Conservation (phyloP, 1,139 yeast genomes). For the Scheffersomyces insectosa region DNA sequence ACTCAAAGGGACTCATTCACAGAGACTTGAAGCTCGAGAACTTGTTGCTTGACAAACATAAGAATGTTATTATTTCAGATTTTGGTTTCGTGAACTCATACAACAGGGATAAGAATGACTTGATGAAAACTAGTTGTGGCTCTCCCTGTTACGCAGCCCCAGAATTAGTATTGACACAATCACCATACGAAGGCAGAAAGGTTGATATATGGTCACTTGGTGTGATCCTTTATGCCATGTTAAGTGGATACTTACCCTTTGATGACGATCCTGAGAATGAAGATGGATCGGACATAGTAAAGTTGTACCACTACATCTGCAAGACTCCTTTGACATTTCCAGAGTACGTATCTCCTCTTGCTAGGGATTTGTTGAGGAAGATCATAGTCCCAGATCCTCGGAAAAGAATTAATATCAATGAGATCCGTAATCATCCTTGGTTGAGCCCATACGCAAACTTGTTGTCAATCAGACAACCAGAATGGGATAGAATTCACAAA, state of each 20-base stretch:
- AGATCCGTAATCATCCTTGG: constrained; percentile 86
- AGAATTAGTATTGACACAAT: constrained; percentile 84
- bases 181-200: constrained; percentile 89
- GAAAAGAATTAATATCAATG: constrained; percentile 66
- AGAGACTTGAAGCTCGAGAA: constrained; percentile 77
- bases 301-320: constrained; percentile 88
- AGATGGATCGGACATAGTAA: constrained; percentile 91
- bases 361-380: constrained; percentile 85
- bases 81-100: constrained; percentile 94
- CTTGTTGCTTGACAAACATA: constrained; percentile 73
- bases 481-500: constrained; percentile 73
- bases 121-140: constrained; percentile 96
- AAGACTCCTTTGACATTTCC: constrained; percentile 92
- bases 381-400: constrained; percentile 87
- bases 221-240: constrained; percentile 91
- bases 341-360: constrained; percentile 86
- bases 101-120: constrained; percentile 59
- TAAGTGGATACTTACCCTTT: constrained; percentile 95
- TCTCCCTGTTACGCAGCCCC: constrained; percentile 99
- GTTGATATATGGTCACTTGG: constrained; percentile 98
- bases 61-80: constrained; percentile 76
- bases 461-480: constrained; percentile 79
- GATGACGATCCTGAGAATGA: constrained; percentile 98
- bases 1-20: constrained; percentile 78
- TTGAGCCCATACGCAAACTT: constrained; percentile 76